A percentile compares a stretch with the other conserved stretches of the same genome.
Conservation (phyloP, 2,329 filamentous ascomycete species). For the Hypoxylon sp. region DNA sequence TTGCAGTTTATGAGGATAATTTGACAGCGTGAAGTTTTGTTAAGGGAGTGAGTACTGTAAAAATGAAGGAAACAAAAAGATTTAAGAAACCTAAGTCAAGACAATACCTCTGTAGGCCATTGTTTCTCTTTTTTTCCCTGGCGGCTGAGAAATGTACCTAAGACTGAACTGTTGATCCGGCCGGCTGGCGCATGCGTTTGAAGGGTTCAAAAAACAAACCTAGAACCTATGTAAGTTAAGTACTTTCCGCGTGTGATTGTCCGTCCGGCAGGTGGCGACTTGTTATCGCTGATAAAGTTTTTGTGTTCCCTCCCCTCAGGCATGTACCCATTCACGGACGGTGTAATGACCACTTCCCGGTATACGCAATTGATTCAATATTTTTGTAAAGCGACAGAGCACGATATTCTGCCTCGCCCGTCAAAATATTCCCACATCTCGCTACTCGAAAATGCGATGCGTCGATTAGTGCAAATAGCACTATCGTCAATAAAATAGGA, state of each 20-base stretch:
- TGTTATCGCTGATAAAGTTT: conserved; percentile 35
- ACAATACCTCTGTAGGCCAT: conserved; percentile 41
- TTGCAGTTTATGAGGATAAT: conserved; percentile 7
- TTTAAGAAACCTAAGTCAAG: conserved; percentile 11
- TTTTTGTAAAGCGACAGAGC: conserved; percentile 8
- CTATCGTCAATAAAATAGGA: not conserved
- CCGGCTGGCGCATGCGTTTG: conserved; percentile 18
- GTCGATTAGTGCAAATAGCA: conserved; percentile 9
- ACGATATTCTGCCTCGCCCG: conserved; percentile 8
- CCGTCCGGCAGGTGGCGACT: conserved; percentile 22
- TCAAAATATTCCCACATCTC: conserved; percentile 26
- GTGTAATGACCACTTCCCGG: conserved; percentile 8
- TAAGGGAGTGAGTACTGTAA: conserved; percentile 6
- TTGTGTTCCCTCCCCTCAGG: conserved; percentile 1
- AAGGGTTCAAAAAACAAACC: conserved; percentile 6
- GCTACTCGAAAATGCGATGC: conserved; percentile 16
- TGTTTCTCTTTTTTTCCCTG: conserved; percentile 22
- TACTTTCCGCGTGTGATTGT: conserved; percentile 23
- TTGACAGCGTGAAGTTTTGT: conserved; percentile 16
- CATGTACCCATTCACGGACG: conserved; percentile 22
- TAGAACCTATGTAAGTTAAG: not conserved
- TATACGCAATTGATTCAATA: conserved; percentile 16
- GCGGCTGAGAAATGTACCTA: conserved; percentile 12
- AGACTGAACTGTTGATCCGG: conserved; percentile 10
- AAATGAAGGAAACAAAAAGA: conserved; percentile 3